Conservation (phyloP, 2,329 filamentous ascomycete genomes). For the Hymenoscyphus repandus region DNA sequence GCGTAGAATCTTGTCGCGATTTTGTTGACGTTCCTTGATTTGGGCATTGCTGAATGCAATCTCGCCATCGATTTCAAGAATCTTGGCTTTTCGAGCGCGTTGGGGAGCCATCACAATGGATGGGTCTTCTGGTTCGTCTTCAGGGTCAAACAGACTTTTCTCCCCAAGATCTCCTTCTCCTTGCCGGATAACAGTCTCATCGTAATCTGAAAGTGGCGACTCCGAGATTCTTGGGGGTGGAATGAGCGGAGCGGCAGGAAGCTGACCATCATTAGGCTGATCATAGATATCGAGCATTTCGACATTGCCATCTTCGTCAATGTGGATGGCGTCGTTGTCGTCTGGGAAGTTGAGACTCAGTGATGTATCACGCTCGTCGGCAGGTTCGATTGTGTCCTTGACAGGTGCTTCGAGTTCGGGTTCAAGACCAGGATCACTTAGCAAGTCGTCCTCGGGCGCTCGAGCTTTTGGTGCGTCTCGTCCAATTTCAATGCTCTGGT, state of each 20-base stretch:
- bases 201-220: slow-evolving; percentile 65
- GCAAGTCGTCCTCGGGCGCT: slow-evolving; percentile 64
- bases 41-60: slow-evolving; percentile 72
- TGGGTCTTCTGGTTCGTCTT: slow-evolving; percentile 48
- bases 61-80: slow-evolving; percentile 71
- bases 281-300: slow-evolving; percentile 58
- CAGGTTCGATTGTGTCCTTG: slow-evolving; percentile 48
- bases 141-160: slow-evolving; percentile 56
- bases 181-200: slow-evolving; percentile 55
- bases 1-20: slow-evolving; percentile 81
- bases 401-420: slow-evolving; percentile 33
- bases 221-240: slow-evolving; percentile 60
- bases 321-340: slow-evolving; percentile 47
- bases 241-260: slow-evolving; percentile 43
- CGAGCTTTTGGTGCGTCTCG: slow-evolving; percentile 72
- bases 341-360: slow-evolving; percentile 43
- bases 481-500: slow-evolving; percentile 77
- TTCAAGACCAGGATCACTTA: slow-evolving; percentile 55
- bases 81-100: slow-evolving; percentile 72
- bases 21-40: slow-evolving; percentile 81
- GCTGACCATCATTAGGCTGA: slow-evolving; percentile 47
- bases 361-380: slow-evolving; percentile 48
- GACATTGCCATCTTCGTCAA: slow-evolving; percentile 61
- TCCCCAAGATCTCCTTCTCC: slow-evolving; percentile 47
- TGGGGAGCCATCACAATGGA: slow-evolving; percentile 65